phyloP scores from a whole-genome alignment of 306 rosid genomes.

The Vigna mungo region DNA sequence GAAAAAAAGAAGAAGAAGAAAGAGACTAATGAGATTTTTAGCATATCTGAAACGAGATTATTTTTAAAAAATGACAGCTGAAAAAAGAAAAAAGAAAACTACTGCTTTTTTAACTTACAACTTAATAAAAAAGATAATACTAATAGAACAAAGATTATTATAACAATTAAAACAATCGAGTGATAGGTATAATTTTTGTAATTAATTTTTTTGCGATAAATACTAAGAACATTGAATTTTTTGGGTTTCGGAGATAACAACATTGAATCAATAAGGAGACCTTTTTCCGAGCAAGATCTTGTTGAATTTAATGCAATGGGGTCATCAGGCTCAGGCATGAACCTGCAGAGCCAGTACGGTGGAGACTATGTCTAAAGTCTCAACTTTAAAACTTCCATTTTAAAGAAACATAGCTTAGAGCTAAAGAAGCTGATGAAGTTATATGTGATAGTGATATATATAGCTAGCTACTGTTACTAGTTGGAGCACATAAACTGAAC shows the following conservation, averaged over 20 bases:
- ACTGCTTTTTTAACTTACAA: too few relatives aligned
- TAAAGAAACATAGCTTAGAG: neutral
- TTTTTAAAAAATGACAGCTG: too few relatives aligned
- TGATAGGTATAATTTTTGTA: too few relatives aligned
- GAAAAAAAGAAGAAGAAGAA: too few relatives aligned
- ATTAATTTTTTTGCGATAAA: too few relatives aligned
- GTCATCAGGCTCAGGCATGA: conserved; percentile 46
- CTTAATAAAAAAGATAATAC: too few relatives aligned
- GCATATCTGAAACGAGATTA: too few relatives aligned
- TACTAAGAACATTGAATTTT: too few relatives aligned
- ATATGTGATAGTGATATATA: conserved; percentile 34
- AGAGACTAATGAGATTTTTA: too few relatives aligned
- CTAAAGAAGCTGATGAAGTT: conserved; percentile 25
- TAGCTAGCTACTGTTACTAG: conserved; percentile 25
- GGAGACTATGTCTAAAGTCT: conserved; percentile 46
- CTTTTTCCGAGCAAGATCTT: conserved; percentile 64
- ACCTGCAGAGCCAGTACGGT: conserved; percentile 52
- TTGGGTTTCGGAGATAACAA: conserved; percentile 72
- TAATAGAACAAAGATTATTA: too few relatives aligned
- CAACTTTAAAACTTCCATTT: conserved; percentile 16
- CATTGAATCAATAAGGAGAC: conserved; percentile 38
- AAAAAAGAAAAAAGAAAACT: too few relatives aligned
- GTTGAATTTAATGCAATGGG: conserved; percentile 63
- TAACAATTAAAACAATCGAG: too few relatives aligned
- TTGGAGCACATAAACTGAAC: conserved; percentile 24